phyloP scores from a whole-genome alignment of 306 rosid genomes.

The Cucumis melo region DNA sequence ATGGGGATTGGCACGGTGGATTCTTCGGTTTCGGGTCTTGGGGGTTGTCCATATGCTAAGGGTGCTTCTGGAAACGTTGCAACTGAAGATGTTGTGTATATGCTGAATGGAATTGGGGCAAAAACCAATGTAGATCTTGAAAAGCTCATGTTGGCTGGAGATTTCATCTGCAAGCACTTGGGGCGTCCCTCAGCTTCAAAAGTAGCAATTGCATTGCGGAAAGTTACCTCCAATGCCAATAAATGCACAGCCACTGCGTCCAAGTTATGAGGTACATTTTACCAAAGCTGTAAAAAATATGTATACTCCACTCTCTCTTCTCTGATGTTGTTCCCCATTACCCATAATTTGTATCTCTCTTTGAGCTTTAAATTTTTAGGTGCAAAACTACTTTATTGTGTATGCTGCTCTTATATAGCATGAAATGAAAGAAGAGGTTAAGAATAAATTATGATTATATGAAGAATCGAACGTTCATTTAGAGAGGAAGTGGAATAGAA shows the following conservation, averaged over 20 bases:
- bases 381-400: neutral
- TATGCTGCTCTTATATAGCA: neutral
- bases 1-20: constrained; percentile 68
- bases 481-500: too few species aligned
- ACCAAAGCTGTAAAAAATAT: neutral
- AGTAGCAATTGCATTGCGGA: constrained; percentile 57
- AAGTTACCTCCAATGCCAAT: constrained; percentile 48
- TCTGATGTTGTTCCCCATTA: neutral
- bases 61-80: constrained; percentile 95
- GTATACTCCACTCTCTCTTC: neutral
- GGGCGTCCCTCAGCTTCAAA: constrained; percentile 66
- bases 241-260: constrained; percentile 36
- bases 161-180: constrained; percentile 65
- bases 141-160: constrained; percentile 70
- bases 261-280: constrained; percentile 40
- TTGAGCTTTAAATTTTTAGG: neutral
- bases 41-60: constrained; percentile 92
- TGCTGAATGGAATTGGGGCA: constrained; percentile 73
- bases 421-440: neutral
- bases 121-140: constrained; percentile 57
- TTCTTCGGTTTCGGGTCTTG: constrained; percentile 86
- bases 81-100: constrained; percentile 85
- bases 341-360: neutral
- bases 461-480: neutral
- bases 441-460: neutral